These are phyloP conservation scores for Eutypella sp. DNA, from an alignment of 2,329 filamentous ascomycete species.

Conservation along the genomic window DNA sequence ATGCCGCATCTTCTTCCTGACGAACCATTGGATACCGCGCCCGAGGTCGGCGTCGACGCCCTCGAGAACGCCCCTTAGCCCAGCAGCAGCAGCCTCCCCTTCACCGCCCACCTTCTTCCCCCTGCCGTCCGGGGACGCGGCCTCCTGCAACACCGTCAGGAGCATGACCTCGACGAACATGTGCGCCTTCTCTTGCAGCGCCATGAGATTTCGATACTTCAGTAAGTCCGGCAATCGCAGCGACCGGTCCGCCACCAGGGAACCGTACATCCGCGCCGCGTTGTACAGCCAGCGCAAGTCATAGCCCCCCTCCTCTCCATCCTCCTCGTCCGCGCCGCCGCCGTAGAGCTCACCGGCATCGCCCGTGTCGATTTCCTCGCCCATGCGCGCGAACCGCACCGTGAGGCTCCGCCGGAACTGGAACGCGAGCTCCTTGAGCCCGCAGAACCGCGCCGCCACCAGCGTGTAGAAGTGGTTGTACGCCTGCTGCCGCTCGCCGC, in stretches of 20 bases:
- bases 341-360: conserved; percentile 46
- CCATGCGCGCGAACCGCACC: conserved; percentile 78
- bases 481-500: conserved; percentile 71
- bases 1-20: conserved; percentile 69
- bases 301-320: conserved; percentile 48
- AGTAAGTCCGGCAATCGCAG: conserved; percentile 43
- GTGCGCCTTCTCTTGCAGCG: conserved; percentile 69
- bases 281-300: conserved; percentile 49
- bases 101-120: neutral
- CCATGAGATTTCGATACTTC: conserved; percentile 72
- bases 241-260: conserved; percentile 41
- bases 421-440: conserved; percentile 70
- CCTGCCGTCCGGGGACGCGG: no score
- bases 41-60: conserved; percentile 63
- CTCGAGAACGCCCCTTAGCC: conserved; percentile 63
- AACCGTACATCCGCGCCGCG: conserved; percentile 50
- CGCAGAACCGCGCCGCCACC: conserved; percentile 73
- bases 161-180: conserved; percentile 78
- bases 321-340: conserved; percentile 41
- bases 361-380: conserved; percentile 57
- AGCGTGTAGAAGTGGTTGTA: conserved; percentile 95
- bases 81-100: conserved; percentile 45
- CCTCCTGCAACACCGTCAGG: conserved; percentile 67
- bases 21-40: conserved; percentile 71
- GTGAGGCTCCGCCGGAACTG: conserved; percentile 85